Percentiles rank a stretch among this genome's conserved stretches.
Evolutionary conservation across 371 early-diverging fungal species (phyloP).

Genomic region (Syncephalis fuscata): DNA sequence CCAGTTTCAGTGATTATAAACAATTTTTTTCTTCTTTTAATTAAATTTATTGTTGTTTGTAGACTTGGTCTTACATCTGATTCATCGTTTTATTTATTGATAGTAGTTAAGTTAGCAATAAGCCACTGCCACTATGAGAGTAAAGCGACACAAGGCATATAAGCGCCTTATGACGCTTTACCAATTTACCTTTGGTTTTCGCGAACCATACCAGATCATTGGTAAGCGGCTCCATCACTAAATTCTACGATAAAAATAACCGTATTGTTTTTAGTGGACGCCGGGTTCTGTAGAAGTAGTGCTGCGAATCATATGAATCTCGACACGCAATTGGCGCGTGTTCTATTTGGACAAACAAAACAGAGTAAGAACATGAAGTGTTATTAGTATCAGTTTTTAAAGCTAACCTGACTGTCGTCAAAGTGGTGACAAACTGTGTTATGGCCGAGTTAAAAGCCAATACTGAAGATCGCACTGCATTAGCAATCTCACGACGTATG

Average conservation of each 20-base stretch:
- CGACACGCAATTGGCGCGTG: conserved; percentile 25
- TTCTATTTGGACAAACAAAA: conserved; percentile 33
- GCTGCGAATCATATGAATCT: conserved; percentile 35
- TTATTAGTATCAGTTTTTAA: no score
- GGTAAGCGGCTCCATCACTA: conserved; percentile 19
- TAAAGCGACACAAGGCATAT: conserved; percentile 60
- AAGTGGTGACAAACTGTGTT: conserved; percentile 72
- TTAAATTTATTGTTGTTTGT: no score
- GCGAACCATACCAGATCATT: conserved; percentile 78
- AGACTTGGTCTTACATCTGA: no score
- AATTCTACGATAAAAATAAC: no score
- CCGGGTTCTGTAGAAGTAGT: conserved; percentile 47
- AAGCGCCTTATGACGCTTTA: conserved; percentile 66
- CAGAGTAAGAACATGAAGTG: conserved; percentile 22
- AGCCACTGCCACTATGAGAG: conserved; percentile 31
- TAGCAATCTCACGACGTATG: conserved; percentile 36
- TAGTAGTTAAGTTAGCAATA: neutral
- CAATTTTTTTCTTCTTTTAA: no score
- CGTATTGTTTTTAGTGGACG: conserved; percentile 35
- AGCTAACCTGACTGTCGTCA: neutral
- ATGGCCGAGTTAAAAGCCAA: conserved; percentile 47
- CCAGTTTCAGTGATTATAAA: no score
- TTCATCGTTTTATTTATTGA: no score
- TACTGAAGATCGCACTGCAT: conserved; percentile 34
- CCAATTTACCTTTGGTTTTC: conserved; percentile 57